Base-by-base conservation (phyloP, 306 rosid genomes). In the Leucaena leucocephala region DNA sequence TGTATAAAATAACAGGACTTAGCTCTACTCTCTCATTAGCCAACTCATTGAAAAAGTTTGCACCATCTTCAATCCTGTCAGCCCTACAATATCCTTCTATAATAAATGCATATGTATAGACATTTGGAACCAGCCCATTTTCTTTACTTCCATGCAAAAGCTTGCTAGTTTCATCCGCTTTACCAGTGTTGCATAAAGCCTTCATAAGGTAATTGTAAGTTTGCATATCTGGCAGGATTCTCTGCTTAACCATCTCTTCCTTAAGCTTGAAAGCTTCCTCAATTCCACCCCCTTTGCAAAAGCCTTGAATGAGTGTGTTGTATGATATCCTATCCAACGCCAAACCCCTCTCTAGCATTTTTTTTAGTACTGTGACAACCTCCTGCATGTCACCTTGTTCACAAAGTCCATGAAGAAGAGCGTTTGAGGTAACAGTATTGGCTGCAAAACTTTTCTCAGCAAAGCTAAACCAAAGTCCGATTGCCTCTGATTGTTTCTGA, bases 381-480 rank as follows among this genome's bases (percentile, higher is more conserved):
- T 82, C 90, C 72, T 84, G 74, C 89, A 87, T 84, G 78, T 83
- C 74, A 69, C 82, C 88, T 54, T 75, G 83, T 66, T 64, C 85
- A 80, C 92, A 87, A 74, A 92, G 91, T 62, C 94, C 93, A 81
- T 87, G 83, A 55, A 90, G 87, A 78, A 92, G 89, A 64, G 93
- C 90, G 46, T 92, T 92, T 50, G 93, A 92, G 83, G 97, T 82
- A 4, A 55, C 72, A 0, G 84, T 85, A 86, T 90, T 92, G 36
- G 89, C 84, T 48, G 90, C 70, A 75, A 83, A 78, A 76, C 91
- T 90, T 76, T 81, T 87, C 58, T 74, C 85, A 38, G 79, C 91
- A 64, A 90, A 80, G 70, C 68, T 78, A 85, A 88, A 87, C 97
- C 97, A 92, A 85, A 92, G 93, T 59, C 84, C 82, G 74, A 72